Evolutionary conservation across 768 basidiomycete species (phyloP), one percentile per base, ranked within the genome.

Genomic region (Lenzites betulinus): DNA sequence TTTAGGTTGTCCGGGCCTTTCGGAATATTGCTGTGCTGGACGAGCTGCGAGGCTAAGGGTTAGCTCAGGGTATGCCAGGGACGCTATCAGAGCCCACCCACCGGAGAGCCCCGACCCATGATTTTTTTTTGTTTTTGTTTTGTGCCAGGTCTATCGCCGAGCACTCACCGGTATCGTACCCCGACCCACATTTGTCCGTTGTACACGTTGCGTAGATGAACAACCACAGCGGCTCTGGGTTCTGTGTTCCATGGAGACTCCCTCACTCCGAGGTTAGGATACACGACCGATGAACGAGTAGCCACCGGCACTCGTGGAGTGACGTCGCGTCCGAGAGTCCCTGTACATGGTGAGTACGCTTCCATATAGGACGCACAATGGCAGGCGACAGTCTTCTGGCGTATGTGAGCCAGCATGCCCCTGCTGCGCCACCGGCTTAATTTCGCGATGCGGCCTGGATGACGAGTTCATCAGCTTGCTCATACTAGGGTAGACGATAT

Each of bases 21-120:
- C 60, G 49, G 52, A 48, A 57, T 25, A n/a, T n/a, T n/a, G n/a
- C n/a, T n/a, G 64, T 66, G 20, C 51, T 60, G 16, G 38, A 53
- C 44, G 59, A 63, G 49, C 59, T 65, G 44, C 62, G 59, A 54
- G 65, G n/a, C n/a, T n/a, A n/a, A n/a, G n/a, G n/a, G n/a, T n/a
- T n/a, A n/a, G 61, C 44, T 54, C 51, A 18, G 58, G 49, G 47
- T 38, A 20, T 53, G 47, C 26, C 22, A n/a, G 13, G n/a, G n/a
- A n/a, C 22, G 26, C 54, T 39, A 22, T 20, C 23, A 16, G 9
- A 25, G 41, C 12, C 23, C 20, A 18, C 26, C 20, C 28, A 13
- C 20, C 30, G n/a, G 39, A 33, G 26, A 15, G 28, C 20, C 9
- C 42, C 43, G 30, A 13, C 11, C 36, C 54, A 13, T 8, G n/a